These are phyloP conservation scores for Exidia glandulosa DNA, from an alignment of 768 basidiomycete species.

Conservation along the genomic window DNA sequence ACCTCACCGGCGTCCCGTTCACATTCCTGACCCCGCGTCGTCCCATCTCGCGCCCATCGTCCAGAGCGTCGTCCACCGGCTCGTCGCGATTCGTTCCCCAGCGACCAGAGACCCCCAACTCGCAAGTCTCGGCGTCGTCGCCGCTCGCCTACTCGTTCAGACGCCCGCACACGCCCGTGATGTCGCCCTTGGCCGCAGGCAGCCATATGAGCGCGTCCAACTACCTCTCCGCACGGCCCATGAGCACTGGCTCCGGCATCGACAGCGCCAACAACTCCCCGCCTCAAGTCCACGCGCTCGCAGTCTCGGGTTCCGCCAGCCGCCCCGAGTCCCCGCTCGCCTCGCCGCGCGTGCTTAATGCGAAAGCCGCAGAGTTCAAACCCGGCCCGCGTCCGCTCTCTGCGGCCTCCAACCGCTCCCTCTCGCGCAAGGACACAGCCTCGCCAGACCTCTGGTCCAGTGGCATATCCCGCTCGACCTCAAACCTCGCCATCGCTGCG, in stretches of 20 bases:
- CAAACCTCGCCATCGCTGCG: slow-evolving; percentile 85
- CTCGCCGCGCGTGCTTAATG: slow-evolving; percentile 76
- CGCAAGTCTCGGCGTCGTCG: slow-evolving; percentile 50
- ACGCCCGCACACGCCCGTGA: slow-evolving; percentile 68
- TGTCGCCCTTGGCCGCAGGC: slow-evolving; percentile 62
- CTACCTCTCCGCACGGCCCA: slow-evolving; percentile 36
- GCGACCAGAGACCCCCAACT: slow-evolving; percentile 66
- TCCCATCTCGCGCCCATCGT: slow-evolving; percentile 71
- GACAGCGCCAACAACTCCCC: slow-evolving; percentile 54
- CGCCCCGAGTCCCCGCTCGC: slow-evolving; percentile 76
- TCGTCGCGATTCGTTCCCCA: slow-evolving; percentile 48
- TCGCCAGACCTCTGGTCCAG: slow-evolving; percentile 88
- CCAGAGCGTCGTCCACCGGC: slow-evolving; percentile 61
- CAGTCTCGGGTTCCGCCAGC: slow-evolving; percentile 73
- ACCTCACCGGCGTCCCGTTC: slow-evolving; percentile 72
- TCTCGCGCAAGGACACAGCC: slow-evolving; percentile 62
- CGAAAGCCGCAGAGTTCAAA: slow-evolving; percentile 83
- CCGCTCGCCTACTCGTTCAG: slow-evolving; percentile 66
- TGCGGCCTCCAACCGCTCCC: slow-evolving; percentile 49
- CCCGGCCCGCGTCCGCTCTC: slow-evolving; percentile 74
- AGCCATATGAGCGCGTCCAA: slow-evolving; percentile 32
- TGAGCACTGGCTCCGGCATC: slow-evolving; percentile 34
- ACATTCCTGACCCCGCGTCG: slow-evolving; percentile 71
- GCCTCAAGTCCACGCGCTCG: slow-evolving; percentile 41
- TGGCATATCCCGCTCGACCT: slow-evolving; percentile 46